A percentile compares a stretch with the other conserved stretches of the same genome.
These are phyloP conservation scores for Solanum paucissectum DNA, from an alignment of 257 asterid genomes.

Conservation along the genomic window DNA sequence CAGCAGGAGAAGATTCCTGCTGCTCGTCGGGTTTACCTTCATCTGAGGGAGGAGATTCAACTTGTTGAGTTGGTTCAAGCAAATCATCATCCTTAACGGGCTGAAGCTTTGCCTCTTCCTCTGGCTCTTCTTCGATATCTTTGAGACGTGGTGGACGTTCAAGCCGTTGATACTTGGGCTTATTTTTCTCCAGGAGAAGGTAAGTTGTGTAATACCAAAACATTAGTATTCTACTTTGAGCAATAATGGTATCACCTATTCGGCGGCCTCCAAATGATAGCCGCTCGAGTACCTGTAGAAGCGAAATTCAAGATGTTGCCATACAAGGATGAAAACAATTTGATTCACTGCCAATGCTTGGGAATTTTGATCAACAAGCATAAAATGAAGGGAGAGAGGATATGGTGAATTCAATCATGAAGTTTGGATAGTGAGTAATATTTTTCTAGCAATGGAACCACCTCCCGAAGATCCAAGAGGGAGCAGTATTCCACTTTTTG, in stretches of 20 bases:
- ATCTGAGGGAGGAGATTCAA: conserved; percentile 38
- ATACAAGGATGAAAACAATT: neutral
- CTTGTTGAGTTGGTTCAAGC: conserved; percentile 7
- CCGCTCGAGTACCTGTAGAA: conserved; percentile 64
- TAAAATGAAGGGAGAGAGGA: neutral
- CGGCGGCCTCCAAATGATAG: conserved; percentile 73
- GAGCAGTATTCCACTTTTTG: neutral
- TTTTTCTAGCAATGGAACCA: neutral
- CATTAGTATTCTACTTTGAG: conserved; percentile 75
- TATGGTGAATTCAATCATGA: neutral
- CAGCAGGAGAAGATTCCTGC: conserved; percentile 60
- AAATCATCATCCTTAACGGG: neutral
- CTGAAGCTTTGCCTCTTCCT: neutral
- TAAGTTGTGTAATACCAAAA: conserved; percentile 90
- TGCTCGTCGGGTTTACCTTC: conserved; percentile 80
- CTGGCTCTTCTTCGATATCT: neutral
- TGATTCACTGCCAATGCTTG: neutral
- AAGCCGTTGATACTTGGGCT: conserved; percentile 79
- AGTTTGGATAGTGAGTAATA: neutral
- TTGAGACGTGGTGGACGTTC: conserved; percentile 35
- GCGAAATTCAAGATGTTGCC: neutral
- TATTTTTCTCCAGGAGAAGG: conserved; percentile 85
- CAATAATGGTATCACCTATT: conserved; percentile 57
- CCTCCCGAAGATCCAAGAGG: neutral
- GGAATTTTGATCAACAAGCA: neutral